Percentiles rank a stretch among this genome's conserved stretches.
These are phyloP conservation scores for Pseudogymnoascus sp. DNA, from an alignment of 2,329 filamentous ascomycete species.

Conservation along the genomic window DNA sequence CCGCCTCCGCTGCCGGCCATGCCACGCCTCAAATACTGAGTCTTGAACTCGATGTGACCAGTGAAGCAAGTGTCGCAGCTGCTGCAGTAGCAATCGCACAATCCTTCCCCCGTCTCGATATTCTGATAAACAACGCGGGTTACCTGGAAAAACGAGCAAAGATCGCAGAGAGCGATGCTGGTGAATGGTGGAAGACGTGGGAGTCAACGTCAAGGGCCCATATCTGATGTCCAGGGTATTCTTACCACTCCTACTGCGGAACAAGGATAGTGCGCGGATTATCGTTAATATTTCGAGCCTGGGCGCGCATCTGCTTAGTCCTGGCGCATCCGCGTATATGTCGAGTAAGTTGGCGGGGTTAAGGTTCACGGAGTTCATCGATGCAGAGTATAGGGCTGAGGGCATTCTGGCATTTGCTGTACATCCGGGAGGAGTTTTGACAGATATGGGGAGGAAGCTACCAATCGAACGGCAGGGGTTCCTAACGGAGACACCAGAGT, in stretches of 20 bases:
- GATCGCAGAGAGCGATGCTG: conserved; percentile 28
- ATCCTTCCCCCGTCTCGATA: conserved; percentile 33
- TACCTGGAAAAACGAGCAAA: conserved; percentile 35
- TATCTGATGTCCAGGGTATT: conserved; percentile 41
- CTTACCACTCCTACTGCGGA: conserved; percentile 25
- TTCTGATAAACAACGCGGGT: conserved; percentile 40
- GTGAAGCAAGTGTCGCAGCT: conserved; percentile 27
- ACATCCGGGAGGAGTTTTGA: conserved; percentile 35
- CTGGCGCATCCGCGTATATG: conserved; percentile 38
- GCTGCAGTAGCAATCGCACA: conserved; percentile 23
- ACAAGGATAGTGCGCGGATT: conserved; percentile 30
- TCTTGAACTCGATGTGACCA: conserved; percentile 35
- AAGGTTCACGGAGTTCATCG: conserved; percentile 43
- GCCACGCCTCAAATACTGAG: conserved; percentile 35
- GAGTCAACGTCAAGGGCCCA: conserved; percentile 43
- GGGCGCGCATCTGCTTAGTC: conserved; percentile 32
- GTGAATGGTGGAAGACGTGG: conserved; percentile 35
- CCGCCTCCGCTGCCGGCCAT: conserved; percentile 27
- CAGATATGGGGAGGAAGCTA: conserved; percentile 31
- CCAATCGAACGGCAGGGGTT: conserved; percentile 23
- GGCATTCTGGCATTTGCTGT: conserved; percentile 36
- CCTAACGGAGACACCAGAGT: conserved; percentile 32
- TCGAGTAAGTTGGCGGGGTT: conserved; percentile 43
- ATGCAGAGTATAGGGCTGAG: conserved; percentile 38
- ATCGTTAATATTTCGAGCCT: conserved; percentile 43